Base-by-base conservation (phyloP, 345 rosid species). In the Triadica sebifera region DNA sequence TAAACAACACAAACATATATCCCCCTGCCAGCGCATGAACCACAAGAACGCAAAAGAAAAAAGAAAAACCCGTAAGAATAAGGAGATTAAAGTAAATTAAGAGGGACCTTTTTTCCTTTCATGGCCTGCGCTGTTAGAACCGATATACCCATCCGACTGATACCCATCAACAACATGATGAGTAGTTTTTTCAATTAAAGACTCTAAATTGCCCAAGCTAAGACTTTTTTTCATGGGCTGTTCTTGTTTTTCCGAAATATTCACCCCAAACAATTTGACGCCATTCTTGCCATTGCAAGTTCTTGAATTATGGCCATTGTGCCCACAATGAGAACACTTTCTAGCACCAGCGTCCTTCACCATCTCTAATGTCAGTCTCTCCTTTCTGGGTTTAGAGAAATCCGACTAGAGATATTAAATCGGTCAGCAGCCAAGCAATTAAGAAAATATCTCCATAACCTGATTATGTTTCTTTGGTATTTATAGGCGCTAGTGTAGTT, bases 241-340 rank as follows among this genome's bases (percentile, higher is more conserved):
- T 22, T 69, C 78, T 29, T 76, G 75, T 37, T 79, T 77, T 12
- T 80, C 69, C 12, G 67, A n/a, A 66, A 90, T 84, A 29, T 76
- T 75, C 34, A 86, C 91, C 15, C 95, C 95, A 64, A 90, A 90
- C 22, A 90, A 77, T 71, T 85, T 90, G 10, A 90, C 11, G 1
- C 67, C 81, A 8, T 64, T 74, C n/a, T 69, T 81, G 4, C 59
- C 83, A 56, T 82, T 73, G 60, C 88, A 86, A 0, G 88, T 84
- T 49, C 93, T 84, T 0, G 89, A 70, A 67, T 86, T 88, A 67
- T 85, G 91, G 43, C 87, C 91, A 69, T 71, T 79, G 3, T 79
- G 78, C 5, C 88, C 88, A 68, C 89, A 84, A 10, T 77, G 60
- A 8, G 87, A 80, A 65, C 91, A 86, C 79, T 85, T 87, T 67